Evolutionary conservation across 495 filamentous ascomycete species (phyloP).

Genomic region (Cudoniella acicularis): DNA sequence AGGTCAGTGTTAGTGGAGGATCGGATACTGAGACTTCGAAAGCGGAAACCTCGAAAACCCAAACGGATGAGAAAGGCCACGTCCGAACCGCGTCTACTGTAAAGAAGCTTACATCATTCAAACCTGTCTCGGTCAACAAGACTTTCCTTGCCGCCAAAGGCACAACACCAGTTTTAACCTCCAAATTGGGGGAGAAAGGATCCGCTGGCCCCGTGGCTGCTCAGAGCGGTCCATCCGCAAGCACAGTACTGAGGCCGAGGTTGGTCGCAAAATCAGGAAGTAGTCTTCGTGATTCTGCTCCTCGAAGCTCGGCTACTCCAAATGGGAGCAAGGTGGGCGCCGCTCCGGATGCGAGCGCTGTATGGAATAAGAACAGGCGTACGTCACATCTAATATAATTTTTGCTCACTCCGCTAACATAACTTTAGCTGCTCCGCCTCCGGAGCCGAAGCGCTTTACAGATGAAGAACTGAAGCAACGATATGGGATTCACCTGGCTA

Average conservation of each 20-base stretch:
- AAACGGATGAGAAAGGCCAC: constrained; percentile 55
- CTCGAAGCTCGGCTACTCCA: constrained; percentile 46
- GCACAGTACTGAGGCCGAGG: constrained; percentile 41
- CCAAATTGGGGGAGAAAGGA: constrained; percentile 50
- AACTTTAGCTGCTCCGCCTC: constrained; percentile 64
- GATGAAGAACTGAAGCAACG: constrained; percentile 96
- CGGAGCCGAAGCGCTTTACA: constrained; percentile 86
- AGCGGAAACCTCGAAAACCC: constrained; percentile 42
- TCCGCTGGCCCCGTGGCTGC: constrained; percentile 23
- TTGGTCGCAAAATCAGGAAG: constrained; percentile 52
- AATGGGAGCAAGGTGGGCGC: constrained; percentile 53
- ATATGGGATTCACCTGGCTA: constrained; percentile 94
- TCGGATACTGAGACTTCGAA: constrained; percentile 67
- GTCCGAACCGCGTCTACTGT: constrained; percentile 61
- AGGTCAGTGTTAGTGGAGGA: constrained; percentile 57
- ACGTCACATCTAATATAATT: constrained; percentile 33
- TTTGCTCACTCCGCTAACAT: constrained; percentile 25
- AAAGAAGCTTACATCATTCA: constrained; percentile 87
- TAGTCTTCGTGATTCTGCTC: constrained; percentile 38
- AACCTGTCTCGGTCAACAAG: constrained; percentile 92
- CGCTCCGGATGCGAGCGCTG: constrained; percentile 62
- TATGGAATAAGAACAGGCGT: constrained; percentile 99
- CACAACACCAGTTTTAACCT: constrained; percentile 31
- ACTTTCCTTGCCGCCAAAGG: constrained; percentile 65
- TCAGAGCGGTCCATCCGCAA: constrained; percentile 31